A percentile compares a stretch with the other conserved stretches of the same genome.
These are phyloP conservation scores for Suillus lakei DNA, from an alignment of 768 basidiomycete genomes.

Conservation along the genomic window DNA sequence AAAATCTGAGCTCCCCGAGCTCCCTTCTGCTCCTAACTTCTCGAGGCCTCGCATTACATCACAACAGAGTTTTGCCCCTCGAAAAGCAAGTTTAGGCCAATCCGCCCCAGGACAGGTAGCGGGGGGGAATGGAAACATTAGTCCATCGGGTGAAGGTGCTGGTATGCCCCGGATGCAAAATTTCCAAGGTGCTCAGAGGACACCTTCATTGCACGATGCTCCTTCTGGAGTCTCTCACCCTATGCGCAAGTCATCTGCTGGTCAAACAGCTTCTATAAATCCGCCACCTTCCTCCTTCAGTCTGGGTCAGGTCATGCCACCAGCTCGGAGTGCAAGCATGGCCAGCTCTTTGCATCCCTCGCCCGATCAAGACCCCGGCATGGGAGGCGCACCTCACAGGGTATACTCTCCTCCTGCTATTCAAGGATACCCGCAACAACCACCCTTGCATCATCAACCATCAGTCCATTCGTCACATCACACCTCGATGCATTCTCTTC, in stretches of 20 bases:
- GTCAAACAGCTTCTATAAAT: slow-evolving; percentile 14
- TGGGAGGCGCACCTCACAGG: slow-evolving; percentile 21
- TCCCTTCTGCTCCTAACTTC: slow-evolving; percentile 10
- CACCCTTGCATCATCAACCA: slow-evolving; percentile 22
- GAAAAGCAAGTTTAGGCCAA: slow-evolving; percentile 5
- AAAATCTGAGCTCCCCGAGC: not conserved
- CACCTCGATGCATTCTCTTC: slow-evolving; percentile 32
- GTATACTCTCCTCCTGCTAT: slow-evolving; percentile 19
- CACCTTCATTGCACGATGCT: slow-evolving; percentile 25
- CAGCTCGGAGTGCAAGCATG: slow-evolving; percentile 43
- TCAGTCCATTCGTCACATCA: slow-evolving; percentile 33
- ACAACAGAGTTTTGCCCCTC: slow-evolving; percentile 11
- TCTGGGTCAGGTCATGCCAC: slow-evolving; percentile 43
- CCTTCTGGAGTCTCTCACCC: slow-evolving; percentile 21
- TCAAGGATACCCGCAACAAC: slow-evolving; percentile 19
- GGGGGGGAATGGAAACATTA: slow-evolving; percentile 10
- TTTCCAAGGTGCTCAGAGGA: slow-evolving; percentile 16
- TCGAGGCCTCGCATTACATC: slow-evolving; percentile 8
- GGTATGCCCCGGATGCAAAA: slow-evolving; percentile 11
- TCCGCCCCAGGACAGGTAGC: slow-evolving; percentile 12
- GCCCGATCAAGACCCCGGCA: slow-evolving; percentile 26
- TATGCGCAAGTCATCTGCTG: slow-evolving; percentile 30
- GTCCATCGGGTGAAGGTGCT: slow-evolving; percentile 9
- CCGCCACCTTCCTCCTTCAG: slow-evolving; percentile 39
- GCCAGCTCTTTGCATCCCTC: slow-evolving; percentile 29